Conservation (phyloP, 169 alveolate species). For the Plasmodium yoelii region DNA sequence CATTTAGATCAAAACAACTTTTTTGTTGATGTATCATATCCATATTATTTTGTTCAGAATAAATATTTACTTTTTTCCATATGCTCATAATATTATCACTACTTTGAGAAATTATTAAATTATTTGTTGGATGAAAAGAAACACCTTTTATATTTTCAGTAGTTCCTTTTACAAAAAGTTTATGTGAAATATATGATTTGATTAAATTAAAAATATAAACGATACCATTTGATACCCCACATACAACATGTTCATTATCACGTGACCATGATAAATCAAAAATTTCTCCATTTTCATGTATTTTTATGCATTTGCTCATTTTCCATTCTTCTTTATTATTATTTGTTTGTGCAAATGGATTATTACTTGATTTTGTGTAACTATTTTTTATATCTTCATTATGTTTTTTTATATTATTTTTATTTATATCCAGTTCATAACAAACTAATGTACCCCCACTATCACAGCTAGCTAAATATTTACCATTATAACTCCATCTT, state of each 20-base stretch:
- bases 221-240: constrained; percentile 64
- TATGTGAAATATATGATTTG: constrained; percentile 27
- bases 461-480: constrained; percentile 66
- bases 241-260: constrained; percentile 67
- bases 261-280: constrained; percentile 66
- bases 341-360: background rate
- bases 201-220: constrained; percentile 51
- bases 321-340: constrained; percentile 76
- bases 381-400: constrained; percentile 9
- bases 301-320: constrained; percentile 47
- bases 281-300: constrained; percentile 65
- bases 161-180: constrained; percentile 68
- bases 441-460: constrained; percentile 70
- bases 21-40: background rate
- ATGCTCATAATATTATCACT: constrained; percentile 61
- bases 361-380: background rate
- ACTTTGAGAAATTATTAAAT: constrained; percentile 52
- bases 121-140: constrained; percentile 65
- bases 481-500: constrained; percentile 72
- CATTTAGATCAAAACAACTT: background rate
- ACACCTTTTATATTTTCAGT: constrained; percentile 71
- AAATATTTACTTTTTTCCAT: constrained; percentile 46
- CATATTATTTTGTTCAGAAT: constrained; percentile 15
- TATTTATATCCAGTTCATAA: constrained; percentile 56
- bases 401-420: constrained; percentile 19